These are phyloP conservation scores for Fusarium veterinarium DNA, from an alignment of 2,329 filamentous ascomycete species.

Conservation along the genomic window DNA sequence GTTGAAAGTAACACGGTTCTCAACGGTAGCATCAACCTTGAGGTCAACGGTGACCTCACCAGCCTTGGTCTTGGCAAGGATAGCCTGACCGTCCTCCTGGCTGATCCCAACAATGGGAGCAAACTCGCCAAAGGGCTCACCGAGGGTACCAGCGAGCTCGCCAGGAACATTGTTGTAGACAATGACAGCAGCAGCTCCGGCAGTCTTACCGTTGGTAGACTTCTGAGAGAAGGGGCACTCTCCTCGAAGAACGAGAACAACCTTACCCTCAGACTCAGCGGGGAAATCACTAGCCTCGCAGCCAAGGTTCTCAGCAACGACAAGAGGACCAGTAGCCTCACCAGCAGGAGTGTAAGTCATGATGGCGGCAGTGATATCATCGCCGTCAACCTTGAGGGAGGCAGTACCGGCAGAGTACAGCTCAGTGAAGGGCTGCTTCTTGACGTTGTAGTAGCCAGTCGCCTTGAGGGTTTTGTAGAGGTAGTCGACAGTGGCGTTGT, in stretches of 20 bases:
- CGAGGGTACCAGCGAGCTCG: conserved; percentile 64
- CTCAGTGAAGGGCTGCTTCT: conserved; percentile 59
- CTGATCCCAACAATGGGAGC: conserved; percentile 65
- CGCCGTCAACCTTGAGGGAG: conserved; percentile 47
- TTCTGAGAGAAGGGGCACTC: conserved; percentile 69
- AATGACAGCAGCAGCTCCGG: conserved; percentile 67
- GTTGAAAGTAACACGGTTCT: conserved; percentile 61
- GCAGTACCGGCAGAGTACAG: conserved; percentile 50
- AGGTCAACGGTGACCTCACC: conserved; percentile 50
- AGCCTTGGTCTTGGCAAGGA: conserved; percentile 46
- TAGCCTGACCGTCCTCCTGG: conserved; percentile 55
- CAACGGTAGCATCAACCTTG: conserved; percentile 60
- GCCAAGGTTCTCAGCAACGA: conserved; percentile 63
- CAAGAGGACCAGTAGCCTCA: conserved; percentile 54
- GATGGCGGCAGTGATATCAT: conserved; percentile 42
- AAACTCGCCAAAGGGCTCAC: conserved; percentile 58
- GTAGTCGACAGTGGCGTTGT: conserved; percentile 60
- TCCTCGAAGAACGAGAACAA: conserved; percentile 71
- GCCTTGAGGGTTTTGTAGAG: conserved; percentile 54
- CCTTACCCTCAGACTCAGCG: conserved; percentile 60
- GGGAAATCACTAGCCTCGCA: conserved; percentile 67
- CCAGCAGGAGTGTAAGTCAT: conserved; percentile 65
- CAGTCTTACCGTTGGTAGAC: conserved; percentile 63
- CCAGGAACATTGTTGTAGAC: conserved; percentile 73
- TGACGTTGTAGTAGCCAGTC: conserved; percentile 56